Evolutionary conservation across 2,329 filamentous ascomycete species (phyloP), one percentile per base, ranked within the genome.

Genomic region (Rutstroemia sp.): DNA sequence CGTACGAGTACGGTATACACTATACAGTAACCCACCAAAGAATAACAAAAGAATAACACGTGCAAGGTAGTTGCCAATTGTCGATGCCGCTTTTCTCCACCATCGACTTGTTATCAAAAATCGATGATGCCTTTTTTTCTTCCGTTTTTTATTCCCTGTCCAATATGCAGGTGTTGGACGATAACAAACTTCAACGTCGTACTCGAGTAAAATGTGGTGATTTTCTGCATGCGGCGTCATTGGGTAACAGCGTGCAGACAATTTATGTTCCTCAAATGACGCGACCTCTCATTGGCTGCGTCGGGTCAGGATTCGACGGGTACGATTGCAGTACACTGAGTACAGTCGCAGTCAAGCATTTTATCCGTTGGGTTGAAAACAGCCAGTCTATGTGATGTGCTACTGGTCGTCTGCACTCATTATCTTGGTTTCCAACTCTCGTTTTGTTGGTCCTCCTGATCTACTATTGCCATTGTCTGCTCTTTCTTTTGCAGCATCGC

Each of bases 301-400:
- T 12, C 17, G 21, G 21, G 12, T 19, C 6, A 21, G 42, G 42
- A 46, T 46, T 10, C 7, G 12, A 46, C 10, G 21, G 17, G 12
- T 46, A 46, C 12, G 19, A 23, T 46, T 46, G 21, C 42, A 46
- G 17, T 46, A 10, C 9, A n/a, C 9, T 45, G 5, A 5, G 14
- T 45, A 17, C 9, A 17, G 14, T 45, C 19, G 19, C 23, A 42
- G 7, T 19, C 39, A n/a, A 42, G 19, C 19, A 8, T 46, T 55
- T 49, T 49, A 55, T 50, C 46, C 44, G 45, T 45, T 55, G 6
- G 16, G n/a, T 49, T 54, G 17, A n/a, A 49, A n/a, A 19, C 16
- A 42, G 39, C 9, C 10, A 17, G 19, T 42, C 39, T 19, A 42
- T 42, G 16, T 42, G 39, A 42, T 42, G 16, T 42, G 39, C 16